Evolutionary conservation across 495 filamentous ascomycete species (phyloP).

Genomic region (Mytilinidion resinicola): DNA sequence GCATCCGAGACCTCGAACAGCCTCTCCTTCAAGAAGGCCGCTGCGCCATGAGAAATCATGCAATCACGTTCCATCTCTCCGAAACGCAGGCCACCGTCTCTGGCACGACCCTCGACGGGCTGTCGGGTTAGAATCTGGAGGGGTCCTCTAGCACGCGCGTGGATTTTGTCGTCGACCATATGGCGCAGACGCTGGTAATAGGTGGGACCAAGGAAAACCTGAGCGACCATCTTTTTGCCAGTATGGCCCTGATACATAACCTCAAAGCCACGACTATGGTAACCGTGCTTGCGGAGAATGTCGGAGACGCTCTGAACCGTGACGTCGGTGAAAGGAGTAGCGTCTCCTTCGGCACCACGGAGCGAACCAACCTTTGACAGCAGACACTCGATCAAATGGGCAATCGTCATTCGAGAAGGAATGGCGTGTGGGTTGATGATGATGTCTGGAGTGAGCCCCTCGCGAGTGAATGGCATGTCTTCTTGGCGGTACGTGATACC

Average conservation of each 20-base stretch:
- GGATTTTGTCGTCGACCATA: conserved; percentile 99
- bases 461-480: conserved; percentile 95
- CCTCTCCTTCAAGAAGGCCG: conserved; percentile 92
- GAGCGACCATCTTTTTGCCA: conserved; percentile 81
- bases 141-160: conserved; percentile 89
- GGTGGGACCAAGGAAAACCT: conserved; percentile 94
- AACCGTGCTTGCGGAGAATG: conserved; percentile 84
- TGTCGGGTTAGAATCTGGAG: conserved; percentile 96
- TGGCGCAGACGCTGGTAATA: conserved; percentile 98
- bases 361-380: conserved; percentile 90
- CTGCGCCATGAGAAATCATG: conserved; percentile 98
- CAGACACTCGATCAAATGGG: conserved; percentile 98
- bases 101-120: conserved; percentile 95
- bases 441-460: conserved; percentile 87
- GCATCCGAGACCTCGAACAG: conserved; percentile 96
- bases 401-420: conserved; percentile 99
- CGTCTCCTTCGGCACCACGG: conserved; percentile 89
- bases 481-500: conserved; percentile 96
- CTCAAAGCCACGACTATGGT: conserved; percentile 95
- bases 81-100: conserved; percentile 97
- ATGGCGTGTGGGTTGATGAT: conserved; percentile 99
- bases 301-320: conserved; percentile 91
- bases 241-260: conserved; percentile 99
- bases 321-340: conserved; percentile 96
- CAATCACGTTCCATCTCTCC: conserved; percentile 99